These are phyloP conservation scores for Pythium scleroteichum DNA, from an alignment of 352 stramenopile species.

Conservation along the genomic window DNA sequence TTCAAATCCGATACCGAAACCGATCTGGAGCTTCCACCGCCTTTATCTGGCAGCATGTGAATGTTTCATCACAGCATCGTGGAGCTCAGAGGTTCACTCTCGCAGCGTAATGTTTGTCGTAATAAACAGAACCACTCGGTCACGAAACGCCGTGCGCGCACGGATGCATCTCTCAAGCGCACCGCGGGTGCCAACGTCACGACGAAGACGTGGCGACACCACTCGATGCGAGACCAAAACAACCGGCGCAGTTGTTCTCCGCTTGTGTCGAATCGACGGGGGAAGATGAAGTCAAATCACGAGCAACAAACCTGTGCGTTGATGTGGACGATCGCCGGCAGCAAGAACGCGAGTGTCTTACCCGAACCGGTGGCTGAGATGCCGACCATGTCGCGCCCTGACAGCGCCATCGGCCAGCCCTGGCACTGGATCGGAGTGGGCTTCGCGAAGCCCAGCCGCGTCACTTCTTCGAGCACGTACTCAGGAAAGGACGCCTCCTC, in stretches of 20 bases:
- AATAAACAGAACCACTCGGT: slow-evolving; percentile 10
- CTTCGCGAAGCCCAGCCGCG: slow-evolving; percentile 96
- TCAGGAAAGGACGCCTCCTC: slow-evolving; percentile 94
- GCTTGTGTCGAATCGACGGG: slow-evolving; percentile 17
- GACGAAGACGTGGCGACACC: background rate
- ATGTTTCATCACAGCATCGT: background rate
- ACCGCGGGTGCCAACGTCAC: slow-evolving; percentile 1
- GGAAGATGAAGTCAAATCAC: slow-evolving; percentile 16
- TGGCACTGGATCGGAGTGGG: slow-evolving; percentile 93
- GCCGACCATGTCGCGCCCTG: slow-evolving; percentile 98
- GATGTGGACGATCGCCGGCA: slow-evolving; percentile 99
- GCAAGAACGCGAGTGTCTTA: slow-evolving; percentile 93
- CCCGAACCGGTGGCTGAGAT: slow-evolving; percentile 95
- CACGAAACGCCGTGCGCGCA: slow-evolving; percentile 1
- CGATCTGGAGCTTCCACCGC: slow-evolving; percentile 2
- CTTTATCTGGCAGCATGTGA: background rate
- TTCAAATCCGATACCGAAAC: slow-evolving; percentile 7
- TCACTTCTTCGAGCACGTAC: slow-evolving; percentile 97
- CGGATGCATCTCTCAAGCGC: background rate
- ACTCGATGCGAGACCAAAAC: background rate
- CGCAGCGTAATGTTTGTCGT: slow-evolving; percentile 9
- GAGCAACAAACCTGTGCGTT: slow-evolving; percentile 96
- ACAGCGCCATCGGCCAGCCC: slow-evolving; percentile 98
- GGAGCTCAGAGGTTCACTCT: slow-evolving; percentile 1
- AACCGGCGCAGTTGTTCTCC: slow-evolving; percentile 3